Evolutionary conservation across 441 rosid species (phyloP).

Genomic region (Populus trichocarpa): DNA sequence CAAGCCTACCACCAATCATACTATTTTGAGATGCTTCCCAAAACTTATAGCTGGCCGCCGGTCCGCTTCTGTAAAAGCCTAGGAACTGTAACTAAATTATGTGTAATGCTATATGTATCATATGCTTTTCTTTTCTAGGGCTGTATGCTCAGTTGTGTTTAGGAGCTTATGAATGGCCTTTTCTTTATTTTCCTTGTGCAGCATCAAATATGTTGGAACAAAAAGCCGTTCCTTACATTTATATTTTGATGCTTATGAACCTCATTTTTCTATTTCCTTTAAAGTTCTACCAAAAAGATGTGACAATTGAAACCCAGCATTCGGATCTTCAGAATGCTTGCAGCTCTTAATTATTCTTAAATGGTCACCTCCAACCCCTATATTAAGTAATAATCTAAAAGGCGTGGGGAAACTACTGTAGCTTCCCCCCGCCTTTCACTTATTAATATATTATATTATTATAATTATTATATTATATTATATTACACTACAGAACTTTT

Average conservation of each 20-base stretch:
- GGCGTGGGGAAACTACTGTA: too few relatives aligned
- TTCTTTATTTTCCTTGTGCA: neutral
- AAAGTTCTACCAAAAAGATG: neutral
- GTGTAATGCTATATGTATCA: conserved; percentile 27
- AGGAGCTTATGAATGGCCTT: neutral
- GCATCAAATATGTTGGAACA: conserved; percentile 21
- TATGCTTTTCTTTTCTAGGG: conserved; percentile 8
- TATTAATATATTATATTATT: too few relatives aligned
- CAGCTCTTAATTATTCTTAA: too few relatives aligned
- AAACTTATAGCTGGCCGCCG: conserved; percentile 20
- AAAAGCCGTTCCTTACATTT: conserved; percentile 20
- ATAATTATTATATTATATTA: too few relatives aligned
- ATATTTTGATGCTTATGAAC: conserved; percentile 8
- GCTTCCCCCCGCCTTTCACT: too few relatives aligned
- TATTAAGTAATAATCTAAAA: too few relatives aligned
- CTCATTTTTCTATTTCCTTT: neutral
- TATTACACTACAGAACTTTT: too few relatives aligned
- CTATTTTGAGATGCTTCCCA: conserved; percentile 40
- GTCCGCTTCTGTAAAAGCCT: conserved; percentile 17
- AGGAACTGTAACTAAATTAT: conserved; percentile 9
- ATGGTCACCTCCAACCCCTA: too few relatives aligned
- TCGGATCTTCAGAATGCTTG: too few relatives aligned
- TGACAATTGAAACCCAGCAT: too few relatives aligned
- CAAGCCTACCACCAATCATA: conserved; percentile 26
- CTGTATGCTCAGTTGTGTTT: neutral